These are phyloP conservation scores for Papiliotrema fonsecae DNA, from an alignment of 1,284 basidiomycete genomes.

Conservation along the genomic window DNA sequence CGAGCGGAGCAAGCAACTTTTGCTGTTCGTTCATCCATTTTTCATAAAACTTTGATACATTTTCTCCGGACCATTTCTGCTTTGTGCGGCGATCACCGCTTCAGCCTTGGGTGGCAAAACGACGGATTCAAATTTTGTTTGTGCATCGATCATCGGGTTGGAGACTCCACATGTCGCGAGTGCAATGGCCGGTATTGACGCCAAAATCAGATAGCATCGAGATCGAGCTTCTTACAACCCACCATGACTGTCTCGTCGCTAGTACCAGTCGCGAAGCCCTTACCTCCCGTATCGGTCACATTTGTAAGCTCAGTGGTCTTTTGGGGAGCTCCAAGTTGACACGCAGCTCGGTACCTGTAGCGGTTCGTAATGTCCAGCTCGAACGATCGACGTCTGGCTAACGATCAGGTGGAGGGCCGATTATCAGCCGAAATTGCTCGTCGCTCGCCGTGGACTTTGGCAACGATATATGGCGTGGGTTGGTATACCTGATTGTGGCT, in stretches of 20 bases:
- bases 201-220: too few species aligned
- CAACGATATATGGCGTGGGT: slow-evolving; percentile 46
- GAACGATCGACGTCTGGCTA: background rate
- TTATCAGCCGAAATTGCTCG: slow-evolving; percentile 43
- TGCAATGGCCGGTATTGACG: too few species aligned
- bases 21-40: background rate
- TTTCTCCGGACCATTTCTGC: background rate
- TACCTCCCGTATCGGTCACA: slow-evolving; percentile 34
- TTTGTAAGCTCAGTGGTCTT: slow-evolving; percentile 43
- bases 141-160: too few species aligned
- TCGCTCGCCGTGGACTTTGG: slow-evolving; percentile 48
- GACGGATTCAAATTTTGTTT: too few species aligned
- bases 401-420: slow-evolving; percentile 43
- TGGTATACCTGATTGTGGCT: background rate
- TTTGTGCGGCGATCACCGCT: too few species aligned
- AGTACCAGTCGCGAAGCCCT: slow-evolving; percentile 9
- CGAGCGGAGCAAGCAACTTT: slow-evolving; percentile 2
- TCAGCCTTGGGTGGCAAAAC: too few species aligned
- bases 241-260: background rate
- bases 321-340: background rate
- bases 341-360: slow-evolving; percentile 46
- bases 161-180: too few species aligned
- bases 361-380: slow-evolving; percentile 22
- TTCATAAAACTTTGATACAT: background rate
- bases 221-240: too few species aligned